Percentiles rank a stretch among this genome's conserved stretches.
Evolutionary conservation across 768 basidiomycete genomes (phyloP).

Genomic region (Psilocybe subaeruginosa): DNA sequence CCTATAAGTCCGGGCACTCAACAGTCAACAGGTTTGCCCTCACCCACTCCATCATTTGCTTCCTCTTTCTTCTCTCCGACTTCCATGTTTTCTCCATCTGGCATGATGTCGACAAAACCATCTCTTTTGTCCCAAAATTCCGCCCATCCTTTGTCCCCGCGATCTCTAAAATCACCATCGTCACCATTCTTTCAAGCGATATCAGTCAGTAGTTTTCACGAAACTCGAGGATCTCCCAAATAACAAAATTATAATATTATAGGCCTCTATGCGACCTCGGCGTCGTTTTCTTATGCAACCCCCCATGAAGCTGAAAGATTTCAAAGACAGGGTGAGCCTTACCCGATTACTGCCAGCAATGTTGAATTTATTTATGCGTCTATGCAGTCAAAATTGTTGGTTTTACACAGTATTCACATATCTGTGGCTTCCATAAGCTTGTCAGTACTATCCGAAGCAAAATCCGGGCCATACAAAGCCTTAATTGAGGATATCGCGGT

Average conservation of each 20-base stretch:
- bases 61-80: constrained; percentile 30
- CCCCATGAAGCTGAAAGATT: constrained; percentile 40
- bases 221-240: background rate
- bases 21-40: constrained; percentile 22
- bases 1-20: constrained; percentile 20
- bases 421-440: constrained; percentile 51
- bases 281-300: constrained; percentile 40
- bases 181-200: constrained; percentile 46
- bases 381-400: constrained; percentile 46
- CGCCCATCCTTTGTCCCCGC: constrained; percentile 24
- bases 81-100: constrained; percentile 24
- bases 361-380: background rate
- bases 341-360: background rate
- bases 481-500: constrained; percentile 43
- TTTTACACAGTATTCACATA: constrained; percentile 46
- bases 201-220: constrained; percentile 37
- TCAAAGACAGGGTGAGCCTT: constrained; percentile 38
- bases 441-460: constrained; percentile 35
- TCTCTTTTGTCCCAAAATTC: constrained; percentile 23
- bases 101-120: constrained; percentile 18
- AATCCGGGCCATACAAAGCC: constrained; percentile 43
- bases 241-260: constrained; percentile 3
- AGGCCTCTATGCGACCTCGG: constrained; percentile 53
- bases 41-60: constrained; percentile 29
- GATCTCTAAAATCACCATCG: constrained; percentile 26